phyloP scores from a whole-genome alignment of 192 early-diverging fungal genomes.

The Rhizophagus prolifer region DNA sequence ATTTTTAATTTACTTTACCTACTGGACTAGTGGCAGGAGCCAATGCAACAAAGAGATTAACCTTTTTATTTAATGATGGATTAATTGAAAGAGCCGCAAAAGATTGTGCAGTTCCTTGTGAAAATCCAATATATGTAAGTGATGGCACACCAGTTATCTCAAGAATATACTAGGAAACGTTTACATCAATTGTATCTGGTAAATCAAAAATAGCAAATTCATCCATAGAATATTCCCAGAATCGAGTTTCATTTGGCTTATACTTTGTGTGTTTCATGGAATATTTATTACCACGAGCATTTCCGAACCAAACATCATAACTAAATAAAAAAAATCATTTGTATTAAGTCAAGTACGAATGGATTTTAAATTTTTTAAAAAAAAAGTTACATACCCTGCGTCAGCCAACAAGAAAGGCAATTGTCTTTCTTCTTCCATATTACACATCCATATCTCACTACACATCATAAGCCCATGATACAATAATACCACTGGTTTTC shows the following conservation, averaged over 20 bases:
- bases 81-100: conserved; percentile 86
- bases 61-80: conserved; percentile 73
- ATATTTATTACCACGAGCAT: conserved; percentile 94
- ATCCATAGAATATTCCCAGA: conserved; percentile 96
- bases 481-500: conserved; percentile 85
- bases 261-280: conserved; percentile 76
- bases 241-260: conserved; percentile 64
- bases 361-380: background rate
- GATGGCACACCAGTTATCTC: conserved; percentile 73
- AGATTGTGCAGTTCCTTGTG: conserved; percentile 89
- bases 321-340: conserved; percentile 9
- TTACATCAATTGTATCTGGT: conserved; percentile 79
- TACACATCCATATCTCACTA: conserved; percentile 90
- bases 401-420: conserved; percentile 85
- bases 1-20: conserved; percentile 32
- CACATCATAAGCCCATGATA: conserved; percentile 96
- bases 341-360: background rate
- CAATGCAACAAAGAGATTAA: conserved; percentile 87
- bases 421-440: conserved; percentile 69
- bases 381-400: conserved; percentile 49
- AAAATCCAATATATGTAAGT: conserved; percentile 94
- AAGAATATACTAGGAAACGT: conserved; percentile 71
- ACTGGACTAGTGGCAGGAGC: conserved; percentile 88
- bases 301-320: conserved; percentile 97
- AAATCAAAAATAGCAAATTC: conserved; percentile 86